Conservation (phyloP, 345 rosid genomes). For the Mallotus nudiflorus region DNA sequence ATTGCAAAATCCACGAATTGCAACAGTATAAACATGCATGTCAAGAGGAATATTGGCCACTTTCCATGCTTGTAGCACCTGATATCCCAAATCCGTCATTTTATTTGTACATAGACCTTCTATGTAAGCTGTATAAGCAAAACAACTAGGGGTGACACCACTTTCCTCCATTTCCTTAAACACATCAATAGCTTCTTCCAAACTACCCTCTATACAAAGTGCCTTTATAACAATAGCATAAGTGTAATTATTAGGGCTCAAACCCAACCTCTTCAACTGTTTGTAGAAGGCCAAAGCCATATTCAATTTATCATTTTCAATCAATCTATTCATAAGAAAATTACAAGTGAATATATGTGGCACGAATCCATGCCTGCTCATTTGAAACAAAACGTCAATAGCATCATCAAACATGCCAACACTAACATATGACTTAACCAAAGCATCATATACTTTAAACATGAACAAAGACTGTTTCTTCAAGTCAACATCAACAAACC, state of each 20-base stretch:
- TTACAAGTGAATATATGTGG: conserved; percentile 21
- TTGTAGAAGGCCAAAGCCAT: conserved; percentile 12
- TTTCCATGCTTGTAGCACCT: conserved; percentile 18
- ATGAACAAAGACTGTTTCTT: conserved; percentile 3
- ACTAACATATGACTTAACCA: conserved; percentile 23
- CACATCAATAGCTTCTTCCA: conserved; percentile 14
- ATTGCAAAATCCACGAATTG: conserved; percentile 22
- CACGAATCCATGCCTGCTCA: conserved; percentile 9
- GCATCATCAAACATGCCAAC: conserved; percentile 24
- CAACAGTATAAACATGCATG: conserved; percentile 14
- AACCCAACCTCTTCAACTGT: conserved; percentile 21
- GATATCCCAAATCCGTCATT: conserved; percentile 15
- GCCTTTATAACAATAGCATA: conserved; percentile 20
- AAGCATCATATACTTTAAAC: conserved; percentile 15
- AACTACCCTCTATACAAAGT: conserved; percentile 8
- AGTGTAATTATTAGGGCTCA: conserved; percentile 17
- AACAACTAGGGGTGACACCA: conserved; percentile 4
- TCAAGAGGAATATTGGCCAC: conserved; percentile 6
- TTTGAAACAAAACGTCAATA: conserved; percentile 13
- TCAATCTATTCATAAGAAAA: conserved; percentile 15
- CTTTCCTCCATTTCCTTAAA: conserved; percentile 15
- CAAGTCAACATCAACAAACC: not conserved
- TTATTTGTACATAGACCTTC: conserved; percentile 20
- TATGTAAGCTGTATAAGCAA: conserved; percentile 16
- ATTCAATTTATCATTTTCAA: conserved; percentile 7